These are phyloP conservation scores for Alloteropsis semialata DNA, from an alignment of 176 grass and related monocot species.

Conservation along the genomic window DNA sequence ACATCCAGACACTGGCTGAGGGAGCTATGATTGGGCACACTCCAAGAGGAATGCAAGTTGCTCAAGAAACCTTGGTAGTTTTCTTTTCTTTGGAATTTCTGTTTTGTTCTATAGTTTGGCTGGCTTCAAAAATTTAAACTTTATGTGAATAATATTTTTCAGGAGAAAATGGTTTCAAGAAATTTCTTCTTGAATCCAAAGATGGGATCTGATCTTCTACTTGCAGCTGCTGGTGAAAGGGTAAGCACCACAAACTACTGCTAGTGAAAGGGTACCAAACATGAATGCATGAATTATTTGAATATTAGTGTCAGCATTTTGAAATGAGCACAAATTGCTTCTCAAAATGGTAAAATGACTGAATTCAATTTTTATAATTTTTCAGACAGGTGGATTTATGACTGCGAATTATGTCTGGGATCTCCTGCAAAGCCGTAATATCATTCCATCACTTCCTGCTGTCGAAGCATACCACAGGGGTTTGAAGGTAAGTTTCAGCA, in stretches of 20 bases:
- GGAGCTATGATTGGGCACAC: constrained; percentile 95
- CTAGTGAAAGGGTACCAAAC: constrained; percentile 15
- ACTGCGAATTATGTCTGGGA: constrained; percentile 95
- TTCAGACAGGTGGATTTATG: constrained; percentile 88
- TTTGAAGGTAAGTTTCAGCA: constrained; percentile 64
- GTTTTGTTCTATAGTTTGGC: constrained; percentile 18
- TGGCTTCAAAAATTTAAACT: constrained; percentile 22
- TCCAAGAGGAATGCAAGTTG: constrained; percentile 92
- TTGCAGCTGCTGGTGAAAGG: constrained; percentile 83
- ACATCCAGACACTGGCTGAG: constrained; percentile 67
- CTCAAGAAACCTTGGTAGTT: constrained; percentile 84
- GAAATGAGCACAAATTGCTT: not conserved
- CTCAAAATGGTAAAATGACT: constrained; percentile 9
- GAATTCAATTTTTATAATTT: not conserved
- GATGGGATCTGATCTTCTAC: constrained; percentile 85
- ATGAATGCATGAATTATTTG: constrained; percentile 21
- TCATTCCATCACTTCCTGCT: constrained; percentile 65
- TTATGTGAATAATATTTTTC: constrained; percentile 33
- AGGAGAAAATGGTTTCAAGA: constrained; percentile 79
- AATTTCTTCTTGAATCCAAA: constrained; percentile 81
- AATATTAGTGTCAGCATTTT: constrained; percentile 4
- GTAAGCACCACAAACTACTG: constrained; percentile 33
- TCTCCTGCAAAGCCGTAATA: constrained; percentile 71
- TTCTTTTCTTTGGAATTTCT: constrained; percentile 4
- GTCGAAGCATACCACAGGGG: constrained; percentile 88